Evolutionary conservation across 371 early-diverging fungal species (phyloP).

Genomic region (Synchytrium microbalum): DNA sequence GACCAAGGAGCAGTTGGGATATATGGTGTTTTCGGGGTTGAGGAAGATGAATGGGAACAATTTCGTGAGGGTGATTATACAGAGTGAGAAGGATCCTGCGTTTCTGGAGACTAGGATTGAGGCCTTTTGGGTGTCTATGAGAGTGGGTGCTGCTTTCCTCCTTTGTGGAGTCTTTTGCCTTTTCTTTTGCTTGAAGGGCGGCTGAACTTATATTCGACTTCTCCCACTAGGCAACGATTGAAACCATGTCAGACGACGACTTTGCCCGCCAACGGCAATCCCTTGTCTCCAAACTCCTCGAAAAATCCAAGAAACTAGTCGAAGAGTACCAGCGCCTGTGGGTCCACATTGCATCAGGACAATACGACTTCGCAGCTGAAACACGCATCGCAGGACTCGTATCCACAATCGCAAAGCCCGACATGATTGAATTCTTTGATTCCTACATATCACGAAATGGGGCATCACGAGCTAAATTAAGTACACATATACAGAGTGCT

Average conservation of each 20-base stretch:
- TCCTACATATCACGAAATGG: slow-evolving; percentile 26
- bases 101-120: slow-evolving; percentile 77
- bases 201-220: neutral
- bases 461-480: neutral
- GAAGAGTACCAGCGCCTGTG: slow-evolving; percentile 72
- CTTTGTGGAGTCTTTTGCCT: no score
- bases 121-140: slow-evolving; percentile 57
- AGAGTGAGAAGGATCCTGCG: slow-evolving; percentile 79
- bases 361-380: slow-evolving; percentile 15
- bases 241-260: slow-evolving; percentile 59
- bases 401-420: slow-evolving; percentile 33
- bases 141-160: slow-evolving; percentile 3
- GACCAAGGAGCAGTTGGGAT: slow-evolving; percentile 65
- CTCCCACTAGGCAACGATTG: slow-evolving; percentile 22
- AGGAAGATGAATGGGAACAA: slow-evolving; percentile 51
- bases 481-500: neutral
- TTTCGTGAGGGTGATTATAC: slow-evolving; percentile 71
- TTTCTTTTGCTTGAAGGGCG: no score
- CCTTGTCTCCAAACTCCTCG: slow-evolving; percentile 60
- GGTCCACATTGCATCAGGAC: slow-evolving; percentile 50
- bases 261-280: slow-evolving; percentile 68
- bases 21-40: slow-evolving; percentile 65
- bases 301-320: slow-evolving; percentile 78
- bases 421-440: slow-evolving; percentile 54
- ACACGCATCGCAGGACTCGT: slow-evolving; percentile 27